These are phyloP conservation scores for Neurospora africana DNA, from an alignment of 495 filamentous ascomycete genomes.

Conservation along the genomic window DNA sequence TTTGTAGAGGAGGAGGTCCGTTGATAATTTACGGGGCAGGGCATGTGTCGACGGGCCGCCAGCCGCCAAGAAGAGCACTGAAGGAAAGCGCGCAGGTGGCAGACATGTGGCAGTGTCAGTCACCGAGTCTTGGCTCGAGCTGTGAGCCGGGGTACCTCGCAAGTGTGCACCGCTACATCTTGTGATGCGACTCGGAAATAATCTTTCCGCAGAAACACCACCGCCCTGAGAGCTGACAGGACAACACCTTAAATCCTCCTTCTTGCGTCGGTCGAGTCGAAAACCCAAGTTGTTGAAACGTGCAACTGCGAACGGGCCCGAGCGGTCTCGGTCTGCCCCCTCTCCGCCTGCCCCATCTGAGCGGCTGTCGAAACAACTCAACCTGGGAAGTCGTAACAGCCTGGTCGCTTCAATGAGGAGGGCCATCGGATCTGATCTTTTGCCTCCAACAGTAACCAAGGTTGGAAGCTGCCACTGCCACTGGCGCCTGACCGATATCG, in stretches of 20 bases:
- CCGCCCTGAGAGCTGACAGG: background rate
- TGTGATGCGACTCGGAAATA: background rate
- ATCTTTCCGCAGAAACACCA: background rate
- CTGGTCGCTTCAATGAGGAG: background rate
- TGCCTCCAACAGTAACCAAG: background rate
- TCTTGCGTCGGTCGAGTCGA: background rate
- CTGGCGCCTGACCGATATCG: background rate
- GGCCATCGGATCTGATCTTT: background rate
- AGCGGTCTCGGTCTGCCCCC: background rate
- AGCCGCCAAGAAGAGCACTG: background rate
- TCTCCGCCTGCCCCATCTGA: background rate
- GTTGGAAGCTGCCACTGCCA: background rate
- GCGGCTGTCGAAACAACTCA: background rate
- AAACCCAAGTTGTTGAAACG: background rate
- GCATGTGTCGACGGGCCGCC: background rate
- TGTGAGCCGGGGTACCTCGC: background rate
- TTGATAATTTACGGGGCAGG: constrained; percentile 6
- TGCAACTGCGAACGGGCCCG: background rate
- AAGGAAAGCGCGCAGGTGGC: constrained; percentile 5
- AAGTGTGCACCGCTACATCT: background rate
- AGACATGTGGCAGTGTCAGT: background rate
- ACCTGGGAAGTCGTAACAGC: background rate
- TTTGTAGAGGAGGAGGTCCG: constrained; percentile 3
- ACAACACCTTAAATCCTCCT: background rate
- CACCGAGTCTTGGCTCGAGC: background rate